Conservation (phyloP, 1,139 yeast species). For the Starmera stellimalicola region DNA sequence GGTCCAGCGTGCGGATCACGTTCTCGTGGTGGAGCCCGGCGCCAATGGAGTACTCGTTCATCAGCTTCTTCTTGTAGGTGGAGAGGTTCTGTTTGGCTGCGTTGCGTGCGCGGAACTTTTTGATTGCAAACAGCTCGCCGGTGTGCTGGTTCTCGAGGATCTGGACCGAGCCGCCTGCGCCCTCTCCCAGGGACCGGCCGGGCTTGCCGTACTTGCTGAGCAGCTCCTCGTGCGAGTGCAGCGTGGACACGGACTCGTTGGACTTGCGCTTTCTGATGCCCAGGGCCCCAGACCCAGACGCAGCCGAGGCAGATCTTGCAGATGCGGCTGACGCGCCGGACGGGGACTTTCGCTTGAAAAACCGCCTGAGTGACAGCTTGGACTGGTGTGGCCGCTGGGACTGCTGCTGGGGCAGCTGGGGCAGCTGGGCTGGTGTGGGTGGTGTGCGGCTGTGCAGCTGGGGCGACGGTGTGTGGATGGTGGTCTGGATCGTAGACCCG, state of each 20-base stretch:
- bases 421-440: no score
- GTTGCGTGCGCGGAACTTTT: conserved; percentile 51
- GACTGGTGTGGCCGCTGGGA: no score
- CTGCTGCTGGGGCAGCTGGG: no score
- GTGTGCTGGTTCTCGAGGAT: conserved; percentile 35
- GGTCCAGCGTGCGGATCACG: conserved; percentile 54
- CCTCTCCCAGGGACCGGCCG: conserved; percentile 56
- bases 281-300: no score
- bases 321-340: no score
- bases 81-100: conserved; percentile 37
- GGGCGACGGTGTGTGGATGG: no score
- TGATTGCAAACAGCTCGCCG: conserved; percentile 54
- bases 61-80: conserved; percentile 55
- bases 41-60: conserved; percentile 58
- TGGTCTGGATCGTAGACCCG: no score
- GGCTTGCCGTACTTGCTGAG: conserved; percentile 50
- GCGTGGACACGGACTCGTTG: no score
- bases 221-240: no score
- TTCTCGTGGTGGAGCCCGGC: conserved; percentile 53
- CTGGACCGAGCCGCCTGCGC: conserved; percentile 67
- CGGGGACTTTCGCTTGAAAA: no score
- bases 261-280: no score
- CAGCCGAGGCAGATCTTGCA: conserved; percentile 3
- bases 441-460: no score
- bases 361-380: neutral